Evolutionary conservation across 2,329 filamentous ascomycete species (phyloP).

Genomic region (Trichoderma guizhouense): DNA sequence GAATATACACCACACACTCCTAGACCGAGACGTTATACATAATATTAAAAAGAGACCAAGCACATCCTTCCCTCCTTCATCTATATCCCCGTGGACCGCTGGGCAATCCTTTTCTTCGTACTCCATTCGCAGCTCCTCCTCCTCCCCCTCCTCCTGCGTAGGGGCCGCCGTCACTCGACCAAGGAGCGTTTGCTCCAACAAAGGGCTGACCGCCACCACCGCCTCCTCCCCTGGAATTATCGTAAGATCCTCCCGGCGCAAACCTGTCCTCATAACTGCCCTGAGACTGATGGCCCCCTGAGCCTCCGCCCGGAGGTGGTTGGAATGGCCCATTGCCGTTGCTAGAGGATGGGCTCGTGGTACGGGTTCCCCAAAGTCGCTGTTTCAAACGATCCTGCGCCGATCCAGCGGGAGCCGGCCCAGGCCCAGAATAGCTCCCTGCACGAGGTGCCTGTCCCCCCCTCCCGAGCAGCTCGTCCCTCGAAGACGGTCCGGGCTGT

Average conservation of each 20-base stretch:
- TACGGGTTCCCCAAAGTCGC: conserved; percentile 65
- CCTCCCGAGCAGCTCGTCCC: conserved; percentile 45
- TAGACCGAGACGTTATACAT: conserved; percentile 10
- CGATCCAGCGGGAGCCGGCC: conserved; percentile 30
- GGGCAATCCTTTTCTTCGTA: conserved; percentile 42
- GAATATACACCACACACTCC: conserved; percentile 9
- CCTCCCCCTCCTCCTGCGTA: conserved; percentile 17
- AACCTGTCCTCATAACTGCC: conserved; percentile 45
- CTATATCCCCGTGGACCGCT: conserved; percentile 43
- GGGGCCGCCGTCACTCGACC: conserved; percentile 42
- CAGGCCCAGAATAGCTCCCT: conserved; percentile 66
- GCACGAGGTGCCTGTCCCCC: conserved; percentile 58
- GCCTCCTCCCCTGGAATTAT: conserved; percentile 25
- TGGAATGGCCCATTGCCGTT: conserved; percentile 44
- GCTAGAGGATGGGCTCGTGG: conserved; percentile 49
- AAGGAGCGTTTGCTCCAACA: conserved; percentile 46
- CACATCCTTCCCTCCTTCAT: conserved; percentile 23
- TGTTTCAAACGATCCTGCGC: conserved; percentile 83
- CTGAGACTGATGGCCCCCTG: conserved; percentile 27
- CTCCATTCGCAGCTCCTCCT: conserved; percentile 25
- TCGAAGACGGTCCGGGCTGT: conserved; percentile 22
- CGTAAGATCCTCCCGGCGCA: conserved; percentile 45
- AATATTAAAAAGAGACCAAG: not conserved
- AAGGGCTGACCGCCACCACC: conserved; percentile 38
- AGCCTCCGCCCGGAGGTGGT: conserved; percentile 34